Evolutionary conservation across 352 stramenopile genomes (phyloP).

Genomic region (Pythium sp.): DNA sequence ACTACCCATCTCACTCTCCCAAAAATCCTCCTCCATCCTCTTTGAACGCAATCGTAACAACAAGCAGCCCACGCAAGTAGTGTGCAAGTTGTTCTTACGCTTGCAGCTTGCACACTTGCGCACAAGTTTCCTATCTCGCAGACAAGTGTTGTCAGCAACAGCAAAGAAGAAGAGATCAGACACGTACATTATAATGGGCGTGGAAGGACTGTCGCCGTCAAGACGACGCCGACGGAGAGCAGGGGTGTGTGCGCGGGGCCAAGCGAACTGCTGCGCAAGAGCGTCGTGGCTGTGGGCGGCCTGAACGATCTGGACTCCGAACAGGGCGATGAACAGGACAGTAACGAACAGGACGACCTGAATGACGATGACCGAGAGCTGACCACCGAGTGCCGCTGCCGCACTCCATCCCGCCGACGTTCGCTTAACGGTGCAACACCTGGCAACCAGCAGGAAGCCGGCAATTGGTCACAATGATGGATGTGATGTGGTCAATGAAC

Average conservation of each 20-base stretch:
- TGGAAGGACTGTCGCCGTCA: constrained; percentile 18
- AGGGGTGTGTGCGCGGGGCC: not conserved
- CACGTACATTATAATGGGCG: constrained; percentile 10
- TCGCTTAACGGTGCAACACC: too few species aligned
- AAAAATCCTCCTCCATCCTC: too few species aligned
- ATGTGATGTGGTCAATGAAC: too few species aligned
- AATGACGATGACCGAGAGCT: constrained; percentile 27
- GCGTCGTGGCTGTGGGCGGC: constrained; percentile 16
- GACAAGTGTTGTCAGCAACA: not conserved
- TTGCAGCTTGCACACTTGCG: not conserved
- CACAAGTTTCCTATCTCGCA: not conserved
- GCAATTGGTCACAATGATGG: too few species aligned
- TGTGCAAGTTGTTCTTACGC: not conserved
- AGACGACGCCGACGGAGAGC: not conserved
- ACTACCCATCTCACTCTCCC: too few species aligned
- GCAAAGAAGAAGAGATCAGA: not conserved
- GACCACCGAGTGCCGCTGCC: constrained; percentile 31
- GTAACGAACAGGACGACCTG: constrained; percentile 8
- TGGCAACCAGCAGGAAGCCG: too few species aligned
- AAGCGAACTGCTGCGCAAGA: constrained; percentile 17
- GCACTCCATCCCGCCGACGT: constrained; percentile 69
- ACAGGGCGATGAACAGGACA: not conserved
- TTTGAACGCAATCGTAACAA: not conserved
- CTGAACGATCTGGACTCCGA: constrained; percentile 16
- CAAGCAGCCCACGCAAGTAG: not conserved